Evolutionary conservation across 2,329 filamentous ascomycete species (phyloP).

Genomic region (Trichoderma harzianum): DNA sequence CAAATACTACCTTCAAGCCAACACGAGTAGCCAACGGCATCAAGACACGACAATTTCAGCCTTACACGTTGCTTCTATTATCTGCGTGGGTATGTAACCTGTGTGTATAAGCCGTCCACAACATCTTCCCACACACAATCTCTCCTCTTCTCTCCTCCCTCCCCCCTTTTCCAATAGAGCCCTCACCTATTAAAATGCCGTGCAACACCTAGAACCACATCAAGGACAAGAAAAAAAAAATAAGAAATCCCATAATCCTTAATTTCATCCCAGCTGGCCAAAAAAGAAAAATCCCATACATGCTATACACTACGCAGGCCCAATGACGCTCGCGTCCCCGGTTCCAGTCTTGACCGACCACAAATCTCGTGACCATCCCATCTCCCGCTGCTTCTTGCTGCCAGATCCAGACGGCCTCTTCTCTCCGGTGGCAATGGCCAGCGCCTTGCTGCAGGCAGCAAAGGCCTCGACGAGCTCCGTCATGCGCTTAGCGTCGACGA

Average conservation of each 20-base stretch:
- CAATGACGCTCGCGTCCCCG: conserved; percentile 2
- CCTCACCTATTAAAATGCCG: conserved; percentile 4
- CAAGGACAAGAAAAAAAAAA: not conserved
- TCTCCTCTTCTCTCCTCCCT: not conserved
- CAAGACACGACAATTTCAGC: not conserved
- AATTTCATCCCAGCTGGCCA: conserved; percentile 10
- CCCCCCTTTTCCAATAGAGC: not conserved
- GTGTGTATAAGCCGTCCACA: not conserved
- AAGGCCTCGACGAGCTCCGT: conserved; percentile 73
- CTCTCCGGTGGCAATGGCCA: conserved; percentile 54
- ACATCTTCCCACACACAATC: not conserved
- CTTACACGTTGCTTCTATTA: conserved; percentile 1
- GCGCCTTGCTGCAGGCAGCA: conserved; percentile 71
- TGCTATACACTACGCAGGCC: conserved; percentile 7
- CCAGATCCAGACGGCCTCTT: conserved; percentile 49
- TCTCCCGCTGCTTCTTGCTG: conserved; percentile 59
- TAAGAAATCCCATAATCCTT: not conserved
- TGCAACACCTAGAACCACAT: conserved; percentile 7
- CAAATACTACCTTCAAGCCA: not conserved
- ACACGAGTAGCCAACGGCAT: not conserved
- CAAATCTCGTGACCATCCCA: conserved; percentile 61
- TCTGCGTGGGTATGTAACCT: not conserved
- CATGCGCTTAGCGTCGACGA: conserved; percentile 65
- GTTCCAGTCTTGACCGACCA: conserved; percentile 50
- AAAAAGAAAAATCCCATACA: not conserved